A percentile compares a stretch with the other conserved stretches of the same genome.
Conservation (phyloP, 2,329 filamentous ascomycete genomes). For the Nemania abortiva region DNA sequence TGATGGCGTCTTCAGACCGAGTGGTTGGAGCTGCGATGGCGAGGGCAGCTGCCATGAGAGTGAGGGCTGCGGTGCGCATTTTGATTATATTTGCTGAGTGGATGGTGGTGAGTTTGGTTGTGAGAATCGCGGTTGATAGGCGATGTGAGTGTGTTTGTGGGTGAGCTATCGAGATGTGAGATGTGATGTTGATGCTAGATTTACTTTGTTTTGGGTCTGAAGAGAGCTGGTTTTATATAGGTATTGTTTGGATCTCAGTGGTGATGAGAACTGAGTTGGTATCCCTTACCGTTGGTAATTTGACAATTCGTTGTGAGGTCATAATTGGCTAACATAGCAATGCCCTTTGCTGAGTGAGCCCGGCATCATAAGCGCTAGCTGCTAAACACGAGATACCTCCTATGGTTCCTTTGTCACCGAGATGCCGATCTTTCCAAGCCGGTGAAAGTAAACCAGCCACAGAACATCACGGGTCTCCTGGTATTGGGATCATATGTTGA, state of each 20-base stretch:
- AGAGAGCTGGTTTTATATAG: not conserved
- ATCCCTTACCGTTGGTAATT: not conserved
- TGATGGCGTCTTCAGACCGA: slow-evolving; percentile 12
- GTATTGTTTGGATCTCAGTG: too few relatives aligned
- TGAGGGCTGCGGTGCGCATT: slow-evolving; percentile 30
- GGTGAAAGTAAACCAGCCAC: not conserved
- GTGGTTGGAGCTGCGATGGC: slow-evolving; percentile 31
- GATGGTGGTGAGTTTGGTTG: not conserved
- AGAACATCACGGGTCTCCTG: not conserved
- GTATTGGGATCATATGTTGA: not conserved
- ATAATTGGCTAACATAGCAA: not conserved
- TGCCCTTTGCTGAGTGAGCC: not conserved
- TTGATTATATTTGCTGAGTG: slow-evolving; percentile 4
- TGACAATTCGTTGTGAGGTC: not conserved
- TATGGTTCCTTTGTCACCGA: not conserved
- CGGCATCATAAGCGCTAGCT: not conserved
- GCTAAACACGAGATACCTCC: slow-evolving; percentile 20
- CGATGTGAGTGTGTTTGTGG: not conserved
- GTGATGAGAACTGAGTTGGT: not conserved
- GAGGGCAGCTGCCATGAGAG: slow-evolving; percentile 36
- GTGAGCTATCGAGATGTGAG: not conserved
- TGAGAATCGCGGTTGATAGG: not conserved
- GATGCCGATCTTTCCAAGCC: slow-evolving; percentile 14
- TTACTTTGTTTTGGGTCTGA: not conserved
- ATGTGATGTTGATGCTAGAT: not conserved